Percentiles rank a stretch among this genome's conserved stretches.
These are phyloP conservation scores for Ocimum tenuiflorum DNA, from an alignment of 257 asterid genomes.

Conservation along the genomic window DNA sequence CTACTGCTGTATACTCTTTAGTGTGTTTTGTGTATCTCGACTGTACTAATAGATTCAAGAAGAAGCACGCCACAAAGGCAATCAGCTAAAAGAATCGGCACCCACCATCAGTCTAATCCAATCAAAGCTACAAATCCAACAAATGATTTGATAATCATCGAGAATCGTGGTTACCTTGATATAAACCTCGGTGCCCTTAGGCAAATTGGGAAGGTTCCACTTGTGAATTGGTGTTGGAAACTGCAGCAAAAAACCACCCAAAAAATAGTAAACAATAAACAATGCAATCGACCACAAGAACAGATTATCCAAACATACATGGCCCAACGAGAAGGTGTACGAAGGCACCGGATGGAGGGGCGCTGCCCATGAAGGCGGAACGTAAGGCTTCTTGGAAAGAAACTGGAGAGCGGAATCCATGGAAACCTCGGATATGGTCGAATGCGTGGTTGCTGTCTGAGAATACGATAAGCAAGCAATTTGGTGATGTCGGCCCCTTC, in stretches of 20 bases:
- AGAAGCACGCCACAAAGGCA: too few relatives aligned
- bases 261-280: too few relatives aligned
- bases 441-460: conserved; percentile 8
- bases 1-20: too few relatives aligned
- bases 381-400: conserved; percentile 57
- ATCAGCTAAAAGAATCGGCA: too few relatives aligned
- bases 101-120: neutral
- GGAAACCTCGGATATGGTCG: too few relatives aligned
- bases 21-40: too few relatives aligned
- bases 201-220: conserved; percentile 93
- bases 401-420: conserved; percentile 46
- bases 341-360: conserved; percentile 72
- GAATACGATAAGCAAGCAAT: conserved; percentile 12
- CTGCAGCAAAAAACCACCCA: conserved; percentile 28
- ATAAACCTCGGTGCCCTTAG: conserved; percentile 74
- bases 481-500: neutral
- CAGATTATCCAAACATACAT: conserved; percentile 33
- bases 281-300: neutral
- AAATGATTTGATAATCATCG: neutral
- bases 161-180: conserved; percentile 52
- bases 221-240: conserved; percentile 92
- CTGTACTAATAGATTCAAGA: too few relatives aligned
- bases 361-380: conserved; percentile 81
- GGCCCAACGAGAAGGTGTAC: conserved; percentile 62
- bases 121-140: conserved; percentile 1